A percentile compares a stretch with the other conserved stretches of the same genome.
Conservation (phyloP, 441 rosid species). For the Syzygium malaccense region DNA sequence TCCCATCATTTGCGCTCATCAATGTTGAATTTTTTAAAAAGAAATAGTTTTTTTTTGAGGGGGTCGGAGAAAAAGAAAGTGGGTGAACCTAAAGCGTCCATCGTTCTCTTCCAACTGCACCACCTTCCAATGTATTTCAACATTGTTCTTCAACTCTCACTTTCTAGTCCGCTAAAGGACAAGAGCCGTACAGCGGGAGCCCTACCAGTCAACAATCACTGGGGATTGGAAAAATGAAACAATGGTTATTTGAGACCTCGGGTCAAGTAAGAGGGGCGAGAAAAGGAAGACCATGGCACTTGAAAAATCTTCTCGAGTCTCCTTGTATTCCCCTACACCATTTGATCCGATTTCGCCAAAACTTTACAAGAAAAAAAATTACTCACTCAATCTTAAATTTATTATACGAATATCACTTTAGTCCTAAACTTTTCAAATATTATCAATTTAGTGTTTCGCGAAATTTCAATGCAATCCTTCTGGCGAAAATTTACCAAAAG, state of each 20-base stretch:
- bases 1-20: not conserved
- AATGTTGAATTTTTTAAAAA: not conserved
- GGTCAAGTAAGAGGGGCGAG: not conserved
- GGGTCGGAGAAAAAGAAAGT: not conserved
- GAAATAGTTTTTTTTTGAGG: not conserved
- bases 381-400: not conserved
- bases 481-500: accelerated
- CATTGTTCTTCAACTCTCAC: not conserved
- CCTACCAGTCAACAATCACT: not conserved
- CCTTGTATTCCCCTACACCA: not conserved
- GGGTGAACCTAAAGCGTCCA: not conserved
- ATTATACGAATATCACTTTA: accelerated
- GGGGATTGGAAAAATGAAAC: not conserved
- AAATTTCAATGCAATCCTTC: not conserved
- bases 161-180: not conserved
- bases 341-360: not conserved
- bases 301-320: not conserved
- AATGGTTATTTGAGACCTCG: not conserved
- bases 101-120: not conserved
- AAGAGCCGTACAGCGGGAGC: no score
- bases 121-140: not conserved
- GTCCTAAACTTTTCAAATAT: accelerated
- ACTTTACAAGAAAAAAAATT: slow-evolving; percentile 10
- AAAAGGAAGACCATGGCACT: not conserved
- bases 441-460: not conserved